Percentiles rank a stretch among this genome's conserved stretches.
Evolutionary conservation across 257 asterid species (phyloP).

Genomic region (Schizonepeta tenuifolia): DNA sequence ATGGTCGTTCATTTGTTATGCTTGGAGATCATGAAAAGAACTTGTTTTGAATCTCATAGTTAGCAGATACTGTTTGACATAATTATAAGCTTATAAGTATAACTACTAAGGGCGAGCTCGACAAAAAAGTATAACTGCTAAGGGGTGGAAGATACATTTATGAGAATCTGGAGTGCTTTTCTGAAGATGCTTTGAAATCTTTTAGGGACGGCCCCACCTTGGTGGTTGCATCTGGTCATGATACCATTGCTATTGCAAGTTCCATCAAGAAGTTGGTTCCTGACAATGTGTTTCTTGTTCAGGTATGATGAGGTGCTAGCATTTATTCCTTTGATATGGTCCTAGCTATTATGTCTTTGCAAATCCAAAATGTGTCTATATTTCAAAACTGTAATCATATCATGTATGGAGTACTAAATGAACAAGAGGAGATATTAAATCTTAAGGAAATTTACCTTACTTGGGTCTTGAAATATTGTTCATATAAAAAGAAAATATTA

Average conservation of each 20-base stretch:
- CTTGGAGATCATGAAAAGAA: constrained; percentile 10
- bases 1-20: neutral
- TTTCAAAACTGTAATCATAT: constrained; percentile 1
- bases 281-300: constrained; percentile 71
- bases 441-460: neutral
- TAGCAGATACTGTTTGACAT: constrained; percentile 5
- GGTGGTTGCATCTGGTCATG: constrained; percentile 92
- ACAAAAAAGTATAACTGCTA: too few species aligned
- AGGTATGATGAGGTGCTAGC: constrained; percentile 54
- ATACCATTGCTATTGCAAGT: constrained; percentile 72
- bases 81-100: constrained; percentile 21
- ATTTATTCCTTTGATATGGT: neutral
- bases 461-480: neutral
- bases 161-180: constrained; percentile 23
- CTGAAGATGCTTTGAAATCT: constrained; percentile 31
- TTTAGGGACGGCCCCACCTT: constrained; percentile 79
- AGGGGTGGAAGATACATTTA: neutral
- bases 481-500: constrained; percentile 6
- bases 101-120: too few species aligned
- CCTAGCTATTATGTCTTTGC: neutral
- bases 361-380: constrained; percentile 12
- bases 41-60: constrained; percentile 13
- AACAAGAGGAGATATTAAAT: constrained; percentile 17
- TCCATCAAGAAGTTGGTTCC: constrained; percentile 70
- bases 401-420: neutral